phyloP scores from a whole-genome alignment of 257 asterid species.

The Jacaranda mimosifolia region DNA sequence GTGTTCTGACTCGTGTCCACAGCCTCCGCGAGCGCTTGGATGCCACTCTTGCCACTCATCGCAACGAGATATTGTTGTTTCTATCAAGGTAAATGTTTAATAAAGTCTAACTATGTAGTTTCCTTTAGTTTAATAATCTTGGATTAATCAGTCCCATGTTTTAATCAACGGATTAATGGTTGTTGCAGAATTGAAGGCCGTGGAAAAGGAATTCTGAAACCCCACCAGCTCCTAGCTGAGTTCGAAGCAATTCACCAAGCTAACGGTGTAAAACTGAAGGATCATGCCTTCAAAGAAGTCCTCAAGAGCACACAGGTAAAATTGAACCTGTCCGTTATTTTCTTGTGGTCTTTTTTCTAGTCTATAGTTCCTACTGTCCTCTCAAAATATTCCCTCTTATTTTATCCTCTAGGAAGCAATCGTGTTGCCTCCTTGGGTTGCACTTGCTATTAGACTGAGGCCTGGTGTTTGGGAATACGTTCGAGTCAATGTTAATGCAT shows the following conservation, averaged over 20 bases:
- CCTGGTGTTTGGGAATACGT: slow-evolving; percentile 85
- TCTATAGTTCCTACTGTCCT: neutral
- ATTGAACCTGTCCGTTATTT: neutral
- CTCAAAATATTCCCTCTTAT: neutral
- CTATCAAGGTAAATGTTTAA: slow-evolving; percentile 53
- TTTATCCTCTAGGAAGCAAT: slow-evolving; percentile 64
- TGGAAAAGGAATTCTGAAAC: slow-evolving; percentile 75
- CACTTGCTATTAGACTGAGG: slow-evolving; percentile 76
- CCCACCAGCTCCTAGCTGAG: slow-evolving; percentile 73
- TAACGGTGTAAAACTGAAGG: slow-evolving; percentile 46
- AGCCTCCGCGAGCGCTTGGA: slow-evolving; percentile 83
- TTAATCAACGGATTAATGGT: neutral
- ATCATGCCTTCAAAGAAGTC: slow-evolving; percentile 70
- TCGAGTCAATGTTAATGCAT: slow-evolving; percentile 64
- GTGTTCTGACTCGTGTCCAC: slow-evolving; percentile 70
- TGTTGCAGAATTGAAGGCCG: slow-evolving; percentile 64
- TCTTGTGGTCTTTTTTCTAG: neutral
- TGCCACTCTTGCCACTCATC: slow-evolving; percentile 72
- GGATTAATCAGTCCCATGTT: neutral
- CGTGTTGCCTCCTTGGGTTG: slow-evolving; percentile 85
- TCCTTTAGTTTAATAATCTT: neutral
- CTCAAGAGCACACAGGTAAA: slow-evolving; percentile 71
- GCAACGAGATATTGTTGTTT: slow-evolving; percentile 65
- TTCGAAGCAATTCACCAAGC: slow-evolving; percentile 58
- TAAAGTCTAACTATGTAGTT: neutral